These are phyloP conservation scores for Akanthomyces lecanii DNA, from an alignment of 2,329 filamentous ascomycete genomes.

Conservation along the genomic window DNA sequence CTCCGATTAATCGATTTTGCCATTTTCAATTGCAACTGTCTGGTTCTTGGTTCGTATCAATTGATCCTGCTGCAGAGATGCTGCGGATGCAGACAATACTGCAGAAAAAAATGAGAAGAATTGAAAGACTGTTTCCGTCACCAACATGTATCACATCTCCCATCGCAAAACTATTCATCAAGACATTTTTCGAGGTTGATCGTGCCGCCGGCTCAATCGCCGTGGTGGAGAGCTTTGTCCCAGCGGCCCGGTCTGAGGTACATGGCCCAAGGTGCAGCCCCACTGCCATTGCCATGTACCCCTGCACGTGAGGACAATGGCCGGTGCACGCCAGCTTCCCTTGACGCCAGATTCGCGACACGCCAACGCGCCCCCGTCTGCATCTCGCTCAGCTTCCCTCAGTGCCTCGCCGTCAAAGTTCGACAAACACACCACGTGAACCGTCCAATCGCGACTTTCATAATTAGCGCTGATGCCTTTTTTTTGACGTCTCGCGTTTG, in stretches of 20 bases:
- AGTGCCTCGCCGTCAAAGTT: not conserved
- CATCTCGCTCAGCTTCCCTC: slow-evolving; percentile 8
- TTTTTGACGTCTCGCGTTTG: not conserved
- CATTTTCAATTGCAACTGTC: not conserved
- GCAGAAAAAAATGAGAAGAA: not conserved
- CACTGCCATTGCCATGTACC: slow-evolving; percentile 8
- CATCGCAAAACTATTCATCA: not conserved
- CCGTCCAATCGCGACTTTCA: not conserved
- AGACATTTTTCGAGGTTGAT: not conserved
- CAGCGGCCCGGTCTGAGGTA: slow-evolving; percentile 1
- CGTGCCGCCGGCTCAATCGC: not conserved
- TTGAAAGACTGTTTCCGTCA: not conserved
- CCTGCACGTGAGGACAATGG: slow-evolving; percentile 11
- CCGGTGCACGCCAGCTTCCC: slow-evolving; percentile 13
- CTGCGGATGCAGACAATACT: not conserved
- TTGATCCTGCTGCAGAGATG: not conserved
- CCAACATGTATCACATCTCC: not conserved
- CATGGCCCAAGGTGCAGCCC: not conserved
- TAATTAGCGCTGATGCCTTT: slow-evolving; percentile 9
- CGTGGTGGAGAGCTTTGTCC: slow-evolving; percentile 9
- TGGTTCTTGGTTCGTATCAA: not conserved
- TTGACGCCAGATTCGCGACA: slow-evolving; percentile 17
- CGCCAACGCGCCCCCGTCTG: slow-evolving; percentile 14
- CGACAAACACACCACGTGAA: not conserved
- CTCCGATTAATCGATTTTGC: not conserved